Evolutionary conservation across 192 early-diverging fungal species (phyloP), one percentile per base, ranked within the genome.

Genomic region (Irineochytrium annulatum): DNA sequence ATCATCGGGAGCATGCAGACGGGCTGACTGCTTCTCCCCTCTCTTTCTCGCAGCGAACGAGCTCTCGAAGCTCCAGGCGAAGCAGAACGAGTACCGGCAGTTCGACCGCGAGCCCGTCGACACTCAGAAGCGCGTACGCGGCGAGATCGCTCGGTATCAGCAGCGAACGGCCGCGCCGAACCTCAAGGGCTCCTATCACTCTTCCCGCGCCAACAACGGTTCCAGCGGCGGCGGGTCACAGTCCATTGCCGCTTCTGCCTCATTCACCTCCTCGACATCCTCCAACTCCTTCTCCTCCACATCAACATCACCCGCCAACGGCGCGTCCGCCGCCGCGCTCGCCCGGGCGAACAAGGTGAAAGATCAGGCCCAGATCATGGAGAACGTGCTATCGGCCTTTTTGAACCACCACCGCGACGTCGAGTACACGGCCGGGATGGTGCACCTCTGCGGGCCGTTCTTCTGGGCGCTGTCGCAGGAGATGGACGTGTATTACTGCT

Each of bases 331-430:
- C 43, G 20, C 22, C 11, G 55, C 8, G 52, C 52, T 28, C 11
- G 51, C 34, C 24, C 2, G 11, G 37, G 11, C 37, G 37, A 8
- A 8, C 11, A n/a, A n/a, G 11, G 11, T 24, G 6, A 45, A 57
- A 37, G 59, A 74, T 30, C 53, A 34, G 3, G 29, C 13, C 6
- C 1, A 5, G 13, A 19, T 22, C 26, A 60, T 77, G 3, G 92
- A 95, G 64, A 84, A 88, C 34, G 87, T 95, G n/a, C 86, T 95
- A 51, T 86, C 82, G 30, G 85, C 90, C 19, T 92, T 91, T 68
- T 74, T 94, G 67, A 89, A 87, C 74, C 76, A 85, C 65, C 83
- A 90, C 63, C 83, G 85, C 49, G 73, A 81, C 26, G 75, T 83
- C 57, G 90, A 93, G 52, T 94, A 93, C 62, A 74, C 78, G 31